Conservation (phyloP, 2,329 filamentous ascomycete genomes). For the Septoria petroselini region DNA sequence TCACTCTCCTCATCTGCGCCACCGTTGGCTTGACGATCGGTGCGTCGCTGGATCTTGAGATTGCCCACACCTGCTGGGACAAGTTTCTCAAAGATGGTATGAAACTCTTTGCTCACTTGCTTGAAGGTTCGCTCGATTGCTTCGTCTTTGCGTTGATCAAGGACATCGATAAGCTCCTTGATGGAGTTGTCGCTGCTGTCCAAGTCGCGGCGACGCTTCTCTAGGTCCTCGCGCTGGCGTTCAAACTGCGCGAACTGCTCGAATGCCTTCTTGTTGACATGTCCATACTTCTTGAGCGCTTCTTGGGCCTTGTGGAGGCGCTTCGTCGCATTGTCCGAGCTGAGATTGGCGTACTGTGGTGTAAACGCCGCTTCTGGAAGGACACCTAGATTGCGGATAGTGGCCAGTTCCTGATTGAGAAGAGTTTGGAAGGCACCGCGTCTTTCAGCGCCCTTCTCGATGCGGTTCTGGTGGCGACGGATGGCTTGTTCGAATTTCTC, state of each 20-base stretch:
- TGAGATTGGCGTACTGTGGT: constrained; percentile 75
- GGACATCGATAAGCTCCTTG: constrained; percentile 83
- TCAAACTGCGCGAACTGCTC: constrained; percentile 99
- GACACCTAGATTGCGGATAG: constrained; percentile 88
- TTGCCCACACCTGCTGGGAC: constrained; percentile 90
- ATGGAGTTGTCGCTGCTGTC: constrained; percentile 84
- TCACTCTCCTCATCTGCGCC: constrained; percentile 55
- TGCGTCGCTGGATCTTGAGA: constrained; percentile 86
- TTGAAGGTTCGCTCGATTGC: constrained; percentile 98
- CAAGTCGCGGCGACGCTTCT: constrained; percentile 79
- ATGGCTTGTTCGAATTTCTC: constrained; percentile 75
- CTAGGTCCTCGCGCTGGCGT: constrained; percentile 80
- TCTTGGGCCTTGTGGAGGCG: constrained; percentile 89
- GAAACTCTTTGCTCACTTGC: constrained; percentile 91
- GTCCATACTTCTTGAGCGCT: constrained; percentile 89
- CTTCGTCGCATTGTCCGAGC: constrained; percentile 63
- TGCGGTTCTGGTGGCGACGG: constrained; percentile 78
- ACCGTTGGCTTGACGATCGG: constrained; percentile 60
- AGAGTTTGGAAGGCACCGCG: constrained; percentile 76
- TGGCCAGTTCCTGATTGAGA: constrained; percentile 76
- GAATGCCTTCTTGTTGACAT: constrained; percentile 99
- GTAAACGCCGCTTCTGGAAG: constrained; percentile 91
- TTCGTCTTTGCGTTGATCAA: constrained; percentile 95
- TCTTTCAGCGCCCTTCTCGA: constrained; percentile 89
- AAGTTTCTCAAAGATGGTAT: constrained; percentile 87